Conservation (phyloP, 2,329 filamentous ascomycete species). For the Diaporthe destruens region DNA sequence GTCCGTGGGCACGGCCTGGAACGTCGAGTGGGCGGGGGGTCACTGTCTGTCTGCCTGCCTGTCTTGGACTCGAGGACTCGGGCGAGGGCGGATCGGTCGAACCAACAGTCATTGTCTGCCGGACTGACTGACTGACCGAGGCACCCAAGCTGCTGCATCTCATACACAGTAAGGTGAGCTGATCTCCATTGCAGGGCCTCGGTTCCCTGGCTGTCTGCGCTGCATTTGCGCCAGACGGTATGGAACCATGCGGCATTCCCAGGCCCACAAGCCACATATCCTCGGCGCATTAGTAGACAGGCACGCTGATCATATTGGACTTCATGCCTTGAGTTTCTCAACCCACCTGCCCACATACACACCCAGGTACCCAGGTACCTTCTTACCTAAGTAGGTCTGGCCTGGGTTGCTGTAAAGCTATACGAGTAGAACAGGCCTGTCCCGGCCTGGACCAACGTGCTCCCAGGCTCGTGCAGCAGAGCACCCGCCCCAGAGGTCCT, state of each 20-base stretch:
- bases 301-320: neutral
- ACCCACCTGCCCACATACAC: neutral
- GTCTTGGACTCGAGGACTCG: constrained; percentile 31
- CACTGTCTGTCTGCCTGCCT: neutral
- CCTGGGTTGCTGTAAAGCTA: neutral
- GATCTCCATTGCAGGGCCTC: neutral
- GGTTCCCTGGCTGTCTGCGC: neutral
- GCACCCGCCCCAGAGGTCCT: neutral
- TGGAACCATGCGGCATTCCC: neutral
- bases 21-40: constrained; percentile 5
- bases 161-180: neutral
- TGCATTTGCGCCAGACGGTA: neutral
- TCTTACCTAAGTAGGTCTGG: neutral
- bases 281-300: neutral
- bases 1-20: constrained; percentile 22
- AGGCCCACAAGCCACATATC: neutral
- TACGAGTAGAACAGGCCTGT: neutral
- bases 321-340: constrained; percentile 6
- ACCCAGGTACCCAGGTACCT: too few relatives aligned
- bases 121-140: neutral
- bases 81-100: constrained; percentile 2
- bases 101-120: neutral
- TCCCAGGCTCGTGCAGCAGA: neutral
- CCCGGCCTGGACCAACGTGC: neutral
- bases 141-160: constrained; percentile 6